phyloP scores from a whole-genome alignment of 2,329 filamentous ascomycete species.

The Colletotrichum costaricense region DNA sequence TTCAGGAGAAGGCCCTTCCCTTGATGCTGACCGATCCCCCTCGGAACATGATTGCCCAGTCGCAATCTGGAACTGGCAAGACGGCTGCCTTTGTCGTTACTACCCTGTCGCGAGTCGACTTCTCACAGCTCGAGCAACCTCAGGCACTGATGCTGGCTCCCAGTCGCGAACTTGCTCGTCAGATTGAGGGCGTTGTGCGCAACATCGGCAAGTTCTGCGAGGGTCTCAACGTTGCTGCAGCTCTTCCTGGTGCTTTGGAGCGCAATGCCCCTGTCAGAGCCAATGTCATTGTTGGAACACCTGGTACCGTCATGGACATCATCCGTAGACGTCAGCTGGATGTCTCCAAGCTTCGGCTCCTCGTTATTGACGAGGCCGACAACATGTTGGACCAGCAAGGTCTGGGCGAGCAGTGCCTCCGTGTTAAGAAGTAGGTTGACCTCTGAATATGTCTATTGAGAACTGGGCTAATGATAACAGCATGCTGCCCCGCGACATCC shows the following conservation, averaged over 20 bases:
- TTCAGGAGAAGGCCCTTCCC: slow-evolving; percentile 94
- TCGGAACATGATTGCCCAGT: slow-evolving; percentile 95
- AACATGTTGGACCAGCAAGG: slow-evolving; percentile 99
- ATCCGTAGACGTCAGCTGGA: slow-evolving; percentile 83
- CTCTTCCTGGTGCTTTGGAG: slow-evolving; percentile 81
- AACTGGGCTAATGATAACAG: slow-evolving; percentile 57
- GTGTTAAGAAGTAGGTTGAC: slow-evolving; percentile 79
- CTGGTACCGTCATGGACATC: slow-evolving; percentile 90
- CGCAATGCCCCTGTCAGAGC: slow-evolving; percentile 77
- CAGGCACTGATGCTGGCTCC: slow-evolving; percentile 93
- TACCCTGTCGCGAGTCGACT: slow-evolving; percentile 87
- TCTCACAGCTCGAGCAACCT: slow-evolving; percentile 73
- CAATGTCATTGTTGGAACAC: slow-evolving; percentile 90
- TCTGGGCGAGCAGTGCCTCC: slow-evolving; percentile 92
- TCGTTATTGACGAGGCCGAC: slow-evolving; percentile 97
- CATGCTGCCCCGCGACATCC: slow-evolving; percentile 78
- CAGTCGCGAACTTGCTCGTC: slow-evolving; percentile 92
- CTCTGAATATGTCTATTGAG: neutral
- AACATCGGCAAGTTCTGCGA: slow-evolving; percentile 87
- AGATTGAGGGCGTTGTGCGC: slow-evolving; percentile 88
- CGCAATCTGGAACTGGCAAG: slow-evolving; percentile 98
- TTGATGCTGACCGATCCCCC: slow-evolving; percentile 89
- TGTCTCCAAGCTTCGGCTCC: slow-evolving; percentile 76
- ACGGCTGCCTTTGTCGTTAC: slow-evolving; percentile 97
- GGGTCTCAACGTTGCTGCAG: slow-evolving; percentile 80